Evolutionary conservation across 306 rosid genomes (phyloP).

Genomic region (Adenanthera pavonina): DNA sequence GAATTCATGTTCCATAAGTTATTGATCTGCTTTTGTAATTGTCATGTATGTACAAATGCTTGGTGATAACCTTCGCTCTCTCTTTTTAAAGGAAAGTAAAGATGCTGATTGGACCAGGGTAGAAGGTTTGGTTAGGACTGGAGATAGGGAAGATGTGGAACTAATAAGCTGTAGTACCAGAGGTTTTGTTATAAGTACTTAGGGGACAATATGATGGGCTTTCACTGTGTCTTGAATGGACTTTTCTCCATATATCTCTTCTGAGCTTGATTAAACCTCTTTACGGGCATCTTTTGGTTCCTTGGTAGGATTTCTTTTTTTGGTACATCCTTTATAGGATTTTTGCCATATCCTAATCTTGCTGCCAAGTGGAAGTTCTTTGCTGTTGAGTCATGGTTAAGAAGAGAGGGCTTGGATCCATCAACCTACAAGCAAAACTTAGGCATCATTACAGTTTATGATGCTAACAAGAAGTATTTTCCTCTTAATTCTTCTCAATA

Average conservation of each 20-base stretch:
- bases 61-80: slow-evolving; percentile 23
- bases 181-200: slow-evolving; percentile 88
- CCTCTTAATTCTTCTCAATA: slow-evolving; percentile 44
- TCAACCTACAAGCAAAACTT: slow-evolving; percentile 67
- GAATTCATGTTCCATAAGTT: slow-evolving; percentile 38
- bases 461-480: slow-evolving; percentile 46
- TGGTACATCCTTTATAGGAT: no score
- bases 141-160: slow-evolving; percentile 77
- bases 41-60: slow-evolving; percentile 20
- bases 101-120: slow-evolving; percentile 81
- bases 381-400: slow-evolving; percentile 96
- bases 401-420: slow-evolving; percentile 88
- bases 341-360: slow-evolving; percentile 83
- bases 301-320: slow-evolving; percentile 67
- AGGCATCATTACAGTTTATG: slow-evolving; percentile 58
- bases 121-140: slow-evolving; percentile 59
- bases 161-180: slow-evolving; percentile 76
- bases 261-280: slow-evolving; percentile 47
- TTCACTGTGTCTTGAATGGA: slow-evolving; percentile 1
- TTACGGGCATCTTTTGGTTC: slow-evolving; percentile 89
- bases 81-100: slow-evolving; percentile 57
- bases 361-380: slow-evolving; percentile 87
- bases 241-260: slow-evolving; percentile 39
- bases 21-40: slow-evolving; percentile 26
- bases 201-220: slow-evolving; percentile 9